Evolutionary conservation across 495 filamentous ascomycete genomes (phyloP).

Genomic region (Penicillium samsonianum): DNA sequence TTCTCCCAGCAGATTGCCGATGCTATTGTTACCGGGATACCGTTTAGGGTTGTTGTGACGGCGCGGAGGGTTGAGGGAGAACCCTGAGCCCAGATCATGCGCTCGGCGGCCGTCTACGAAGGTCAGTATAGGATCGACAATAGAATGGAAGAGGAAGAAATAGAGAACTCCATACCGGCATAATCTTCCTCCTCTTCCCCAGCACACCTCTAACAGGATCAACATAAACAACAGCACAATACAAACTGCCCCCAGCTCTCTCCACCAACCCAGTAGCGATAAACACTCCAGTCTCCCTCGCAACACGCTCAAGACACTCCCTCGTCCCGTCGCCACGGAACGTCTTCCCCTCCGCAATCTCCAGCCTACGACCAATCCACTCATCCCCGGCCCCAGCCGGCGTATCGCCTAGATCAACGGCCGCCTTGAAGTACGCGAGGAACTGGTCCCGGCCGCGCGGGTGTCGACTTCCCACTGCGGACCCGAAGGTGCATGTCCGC

Average conservation of each 20-base stretch:
- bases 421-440: conserved; percentile 72
- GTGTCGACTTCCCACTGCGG: conserved; percentile 67
- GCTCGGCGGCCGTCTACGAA: conserved; percentile 70
- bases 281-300: conserved; percentile 76
- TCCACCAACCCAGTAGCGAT: conserved; percentile 80
- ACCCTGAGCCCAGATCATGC: conserved; percentile 88
- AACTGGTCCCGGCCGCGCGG: conserved; percentile 79
- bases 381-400: conserved; percentile 70
- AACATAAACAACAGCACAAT: conserved; percentile 82
- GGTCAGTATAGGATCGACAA: neutral
- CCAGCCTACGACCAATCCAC: conserved; percentile 68
- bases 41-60: conserved; percentile 75
- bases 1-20: conserved; percentile 98
- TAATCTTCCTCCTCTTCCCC: conserved; percentile 92
- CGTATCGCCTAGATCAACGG: conserved; percentile 86
- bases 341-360: conserved; percentile 46
- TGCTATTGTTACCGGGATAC: conserved; percentile 73
- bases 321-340: conserved; percentile 82
- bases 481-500: conserved; percentile 76
- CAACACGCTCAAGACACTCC: conserved; percentile 73
- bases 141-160: too few relatives aligned
- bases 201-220: conserved; percentile 69
- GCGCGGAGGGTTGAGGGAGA: conserved; percentile 78
- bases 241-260: conserved; percentile 75
- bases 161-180: conserved; percentile 60